A percentile compares a stretch with the other conserved stretches of the same genome.
phyloP scores from a whole-genome alignment of 208 protist species.

The Lotmaria passim region DNA sequence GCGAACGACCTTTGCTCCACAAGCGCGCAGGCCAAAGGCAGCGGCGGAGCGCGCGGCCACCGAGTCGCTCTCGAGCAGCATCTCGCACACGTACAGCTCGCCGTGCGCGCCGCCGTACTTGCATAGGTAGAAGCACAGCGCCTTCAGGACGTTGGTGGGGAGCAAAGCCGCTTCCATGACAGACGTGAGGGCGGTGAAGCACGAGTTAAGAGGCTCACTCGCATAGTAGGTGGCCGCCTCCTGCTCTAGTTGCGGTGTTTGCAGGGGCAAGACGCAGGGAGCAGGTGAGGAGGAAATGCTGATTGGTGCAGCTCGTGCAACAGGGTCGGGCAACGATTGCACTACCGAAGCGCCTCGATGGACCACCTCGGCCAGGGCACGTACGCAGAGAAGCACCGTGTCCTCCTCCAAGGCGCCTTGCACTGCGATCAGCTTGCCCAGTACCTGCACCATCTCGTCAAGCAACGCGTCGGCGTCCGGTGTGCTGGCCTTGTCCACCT shows the following conservation, averaged over 20 bases:
- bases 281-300: background rate
- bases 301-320: too few relatives aligned
- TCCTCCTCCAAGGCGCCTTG: constrained; percentile 49
- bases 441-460: constrained; percentile 44
- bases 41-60: constrained; percentile 47
- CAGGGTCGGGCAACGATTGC: background rate
- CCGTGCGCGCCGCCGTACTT: constrained; percentile 63
- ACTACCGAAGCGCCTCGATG: constrained; percentile 8
- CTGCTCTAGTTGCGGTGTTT: background rate
- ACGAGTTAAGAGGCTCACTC: constrained; percentile 41
- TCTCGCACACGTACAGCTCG: constrained; percentile 64
- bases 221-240: constrained; percentile 59
- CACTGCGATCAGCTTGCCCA: constrained; percentile 41
- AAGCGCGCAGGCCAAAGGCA: constrained; percentile 64
- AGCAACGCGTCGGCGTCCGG: constrained; percentile 29
- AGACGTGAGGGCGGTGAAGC: constrained; percentile 54
- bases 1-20: constrained; percentile 60
- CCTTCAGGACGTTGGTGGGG: constrained; percentile 55
- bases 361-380: constrained; percentile 44
- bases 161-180: constrained; percentile 52
- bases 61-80: constrained; percentile 46
- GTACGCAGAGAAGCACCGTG: constrained; percentile 56
- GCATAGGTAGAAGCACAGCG: constrained; percentile 63
- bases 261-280: constrained; percentile 6
- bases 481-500: constrained; percentile 10